Conservation (phyloP, 1,284 basidiomycete species). For the Puccinia polysora region DNA sequence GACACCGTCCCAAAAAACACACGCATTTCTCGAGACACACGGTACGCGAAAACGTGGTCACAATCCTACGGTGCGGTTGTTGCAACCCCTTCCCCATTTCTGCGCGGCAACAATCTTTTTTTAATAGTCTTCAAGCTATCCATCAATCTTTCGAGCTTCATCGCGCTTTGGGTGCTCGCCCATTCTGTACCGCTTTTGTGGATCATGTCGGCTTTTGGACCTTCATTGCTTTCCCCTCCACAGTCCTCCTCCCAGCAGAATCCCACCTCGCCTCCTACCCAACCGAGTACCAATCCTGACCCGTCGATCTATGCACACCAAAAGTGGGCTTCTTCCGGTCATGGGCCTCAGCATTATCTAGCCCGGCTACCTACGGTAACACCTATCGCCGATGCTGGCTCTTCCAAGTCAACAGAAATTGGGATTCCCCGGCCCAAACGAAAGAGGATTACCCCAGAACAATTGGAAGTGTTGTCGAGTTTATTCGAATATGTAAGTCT, state of each 20-base stretch:
- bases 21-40: no score
- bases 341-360: conserved; percentile 22
- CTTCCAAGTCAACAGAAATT: conserved; percentile 4
- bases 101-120: no score
- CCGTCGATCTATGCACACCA: conserved; percentile 6
- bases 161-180: no score
- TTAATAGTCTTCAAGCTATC: no score
- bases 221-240: conserved; percentile 12
- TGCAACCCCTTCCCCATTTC: no score
- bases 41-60: no score
- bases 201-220: conserved; percentile 18
- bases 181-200: neutral
- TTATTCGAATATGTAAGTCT: conserved; percentile 46
- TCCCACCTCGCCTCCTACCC: conserved; percentile 6
- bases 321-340: conserved; percentile 7
- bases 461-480: conserved; percentile 46
- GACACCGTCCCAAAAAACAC: no score
- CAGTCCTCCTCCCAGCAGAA: neutral
- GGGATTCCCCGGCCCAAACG: conserved; percentile 46
- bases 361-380: conserved; percentile 8
- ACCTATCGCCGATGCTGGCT: conserved; percentile 9
- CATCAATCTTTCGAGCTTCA: no score
- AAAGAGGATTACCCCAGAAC: conserved; percentile 48
- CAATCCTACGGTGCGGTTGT: no score
- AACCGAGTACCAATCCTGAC: conserved; percentile 1